Base-by-base conservation (phyloP, 306 rosid species). In the Parietaria judaica region DNA sequence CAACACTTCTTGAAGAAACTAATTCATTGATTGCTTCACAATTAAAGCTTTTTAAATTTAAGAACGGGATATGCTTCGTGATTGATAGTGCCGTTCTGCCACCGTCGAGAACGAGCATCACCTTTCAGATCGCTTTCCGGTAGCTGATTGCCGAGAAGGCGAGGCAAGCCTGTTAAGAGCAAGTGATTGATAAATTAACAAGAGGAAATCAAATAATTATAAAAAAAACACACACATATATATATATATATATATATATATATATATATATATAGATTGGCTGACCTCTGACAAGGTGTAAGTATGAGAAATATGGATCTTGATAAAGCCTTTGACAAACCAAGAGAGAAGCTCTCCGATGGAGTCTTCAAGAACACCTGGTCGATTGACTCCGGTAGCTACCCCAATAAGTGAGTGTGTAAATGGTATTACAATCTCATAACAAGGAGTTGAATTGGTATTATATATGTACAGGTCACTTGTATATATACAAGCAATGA, bases 111-210 rank as follows among this genome's bases (percentile, higher is more conserved):
- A 80, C 85, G 61, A 92, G 57, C 90, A 86, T 83, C 74, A 88
- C 94, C 83, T 92, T 92, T 56, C 99, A 94, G 48, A 88, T 83
- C 51, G 48, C 96, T 76, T 88, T 89, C 76, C 99, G 81, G 45
- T 92, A 88, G 69, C 53, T 75, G 68, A 92, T 82, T 49, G 94
- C 99, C 63, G 90, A 65, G 74, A 92, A 88, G 36, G 96, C 99
- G 0, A 77, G 88, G 80, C 70, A 70, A 75, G 90, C 96, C 99
- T 92, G 94, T 46, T 69, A 82, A 76, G 61, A 50, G 72, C 69
- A 68, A 48, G 45, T 46, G 56, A 66, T 51, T 51, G 41, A 23
- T 23, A 23, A 2, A 39, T 53, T 59, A 45, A 55, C 66, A 54
- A 74, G 67, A 39, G 45, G 14, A 70, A 60, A 65, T 59, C 35